phyloP scores from a whole-genome alignment of 371 early-diverging fungal genomes.

The Actinomucor elegans region DNA sequence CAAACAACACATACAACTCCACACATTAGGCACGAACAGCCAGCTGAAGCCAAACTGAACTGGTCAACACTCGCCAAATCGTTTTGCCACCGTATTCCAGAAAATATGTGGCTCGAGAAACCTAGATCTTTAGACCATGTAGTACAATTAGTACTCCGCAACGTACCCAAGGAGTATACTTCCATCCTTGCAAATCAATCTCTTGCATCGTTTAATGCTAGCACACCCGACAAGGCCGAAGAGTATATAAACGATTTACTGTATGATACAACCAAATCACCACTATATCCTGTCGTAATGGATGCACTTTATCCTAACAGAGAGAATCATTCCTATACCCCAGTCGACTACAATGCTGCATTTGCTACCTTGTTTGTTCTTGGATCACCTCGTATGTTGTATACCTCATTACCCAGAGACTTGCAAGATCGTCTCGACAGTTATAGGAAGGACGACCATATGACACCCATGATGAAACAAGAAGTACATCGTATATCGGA shows the following conservation, averaged over 20 bases:
- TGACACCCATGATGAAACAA: slow-evolving; percentile 21
- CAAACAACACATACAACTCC: not conserved
- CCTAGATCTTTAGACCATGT: slow-evolving; percentile 47
- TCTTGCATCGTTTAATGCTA: slow-evolving; percentile 24
- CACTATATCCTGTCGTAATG: slow-evolving; percentile 45
- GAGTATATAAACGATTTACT: slow-evolving; percentile 40
- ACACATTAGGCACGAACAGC: not conserved
- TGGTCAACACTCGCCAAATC: slow-evolving; percentile 51
- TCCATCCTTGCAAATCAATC: slow-evolving; percentile 44
- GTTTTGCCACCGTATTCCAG: slow-evolving; percentile 51
- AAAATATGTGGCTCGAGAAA: slow-evolving; percentile 53
- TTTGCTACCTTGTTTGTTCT: slow-evolving; percentile 33
- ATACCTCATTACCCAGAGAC: slow-evolving; percentile 28
- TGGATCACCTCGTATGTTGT: slow-evolving; percentile 31
- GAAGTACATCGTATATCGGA: slow-evolving; percentile 31
- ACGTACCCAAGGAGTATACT: slow-evolving; percentile 49
- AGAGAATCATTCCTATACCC: slow-evolving; percentile 17
- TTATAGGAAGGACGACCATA: slow-evolving; percentile 19
- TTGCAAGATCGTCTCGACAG: slow-evolving; percentile 23
- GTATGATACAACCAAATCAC: slow-evolving; percentile 41
- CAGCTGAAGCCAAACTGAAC: slow-evolving; percentile 28
- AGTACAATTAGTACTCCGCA: slow-evolving; percentile 45
- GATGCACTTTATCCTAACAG: slow-evolving; percentile 36
- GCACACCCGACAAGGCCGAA: slow-evolving; percentile 28
- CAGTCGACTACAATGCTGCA: slow-evolving; percentile 26